phyloP scores from a whole-genome alignment of 345 rosid species.

The Aquilaria yunnanensis region DNA sequence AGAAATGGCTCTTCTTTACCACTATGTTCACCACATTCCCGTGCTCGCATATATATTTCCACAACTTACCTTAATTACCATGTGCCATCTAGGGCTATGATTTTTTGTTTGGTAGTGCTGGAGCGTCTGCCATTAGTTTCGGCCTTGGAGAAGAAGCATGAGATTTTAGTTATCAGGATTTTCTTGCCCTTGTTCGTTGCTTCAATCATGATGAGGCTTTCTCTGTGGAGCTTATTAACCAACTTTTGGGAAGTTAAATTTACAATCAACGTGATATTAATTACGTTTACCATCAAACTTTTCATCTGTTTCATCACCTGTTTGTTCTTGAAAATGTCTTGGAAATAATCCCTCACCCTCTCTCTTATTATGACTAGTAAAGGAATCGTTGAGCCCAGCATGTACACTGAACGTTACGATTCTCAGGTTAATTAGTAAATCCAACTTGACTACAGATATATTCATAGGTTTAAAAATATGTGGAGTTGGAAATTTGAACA shows the following conservation, averaged over 20 bases:
- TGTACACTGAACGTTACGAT: conserved; percentile 11
- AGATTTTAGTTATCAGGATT: conserved; percentile 23
- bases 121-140: conserved; percentile 49
- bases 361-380: conserved; percentile 40
- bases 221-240: background rate
- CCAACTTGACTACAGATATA: background rate
- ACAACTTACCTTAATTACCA: conserved; percentile 18
- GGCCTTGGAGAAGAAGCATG: conserved; percentile 30
- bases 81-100: conserved; percentile 29
- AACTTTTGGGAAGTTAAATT: background rate
- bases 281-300: conserved; percentile 25
- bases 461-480: background rate
- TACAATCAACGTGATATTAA: background rate
- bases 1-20: conserved; percentile 15
- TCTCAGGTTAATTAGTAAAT: conserved; percentile 16
- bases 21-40: conserved; percentile 25
- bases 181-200: conserved; percentile 25
- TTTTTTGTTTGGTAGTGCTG: conserved; percentile 35
- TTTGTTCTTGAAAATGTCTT: conserved; percentile 35
- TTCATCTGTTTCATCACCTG: conserved; percentile 28
- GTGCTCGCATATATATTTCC: conserved; percentile 16
- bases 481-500: too few relatives aligned
- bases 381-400: conserved; percentile 38
- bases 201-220: conserved; percentile 15
- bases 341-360: conserved; percentile 33